Evolutionary conservation across 768 basidiomycete genomes (phyloP), one percentile per base, ranked within the genome.

Genomic region (Tylopilus plumbeoviolaceoides): DNA sequence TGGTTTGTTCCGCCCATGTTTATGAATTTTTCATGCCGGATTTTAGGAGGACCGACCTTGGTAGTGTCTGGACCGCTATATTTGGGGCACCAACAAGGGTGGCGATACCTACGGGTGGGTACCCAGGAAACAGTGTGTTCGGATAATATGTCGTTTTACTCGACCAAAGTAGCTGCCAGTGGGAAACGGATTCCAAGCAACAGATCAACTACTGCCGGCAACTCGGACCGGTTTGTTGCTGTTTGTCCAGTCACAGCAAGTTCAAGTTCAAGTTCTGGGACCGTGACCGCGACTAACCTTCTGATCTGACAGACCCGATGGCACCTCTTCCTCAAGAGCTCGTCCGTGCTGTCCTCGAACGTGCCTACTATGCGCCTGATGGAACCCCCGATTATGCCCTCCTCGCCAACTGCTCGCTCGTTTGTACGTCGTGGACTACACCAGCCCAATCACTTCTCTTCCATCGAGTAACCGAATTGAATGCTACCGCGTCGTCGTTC

Each of bases 391-490:
- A 67, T 54, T 50, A 63, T 39, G 2, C 30, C 17, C 35, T 63
- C 30, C 64, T 69, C 28, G 45, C 53, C 45, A 58, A 47, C 43
- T 65, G 59, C 33, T 58, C 65, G 23, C 60, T 65, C 38, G 65
- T 70, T 14, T 65, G 64, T 42, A 57, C 45, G 12, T 58, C 58
- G 3, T 71, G 65, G 68, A 64, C 63, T 10, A 36, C 45, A 28
- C 63, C 62, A 31, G 66, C 69, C 2, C 69, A 68, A 48, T 45
- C 64, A 2, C 58, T 71, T 0, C 62, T 71, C 45, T 70, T 72
- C 55, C 60, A 41, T 33, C 56, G 57, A 48, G 52, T 61, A 17
- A 38, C 55, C 14, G 45, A n/a, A 14, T 44, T 35, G 17, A 1
- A 43, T 28, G 5, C 30, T 7, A 39, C 44, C 14, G 48, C 52